These are phyloP conservation scores for Dipodascopsis uninucleata DNA, from an alignment of 805 yeast species.

Conservation along the genomic window DNA sequence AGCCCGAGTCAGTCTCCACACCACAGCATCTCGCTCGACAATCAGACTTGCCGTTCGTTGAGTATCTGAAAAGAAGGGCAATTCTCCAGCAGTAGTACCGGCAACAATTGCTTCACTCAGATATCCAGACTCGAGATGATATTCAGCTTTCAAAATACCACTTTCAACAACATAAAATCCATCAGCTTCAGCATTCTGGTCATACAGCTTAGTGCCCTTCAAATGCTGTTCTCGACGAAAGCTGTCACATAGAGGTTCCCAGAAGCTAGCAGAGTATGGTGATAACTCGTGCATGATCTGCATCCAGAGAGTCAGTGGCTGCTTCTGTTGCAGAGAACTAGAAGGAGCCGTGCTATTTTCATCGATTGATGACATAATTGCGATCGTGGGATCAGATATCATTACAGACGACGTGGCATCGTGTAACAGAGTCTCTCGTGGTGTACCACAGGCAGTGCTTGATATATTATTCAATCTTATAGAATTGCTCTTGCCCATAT, in stretches of 20 bases:
- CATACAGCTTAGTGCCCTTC: conserved; percentile 45
- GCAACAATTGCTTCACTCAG: conserved; percentile 54
- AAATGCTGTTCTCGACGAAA: conserved; percentile 51
- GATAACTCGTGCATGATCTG: conserved; percentile 63
- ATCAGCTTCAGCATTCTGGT: conserved; percentile 46
- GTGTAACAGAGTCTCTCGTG: conserved; percentile 14
- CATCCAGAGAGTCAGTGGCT: conserved; percentile 63
- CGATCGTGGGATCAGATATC: conserved; percentile 19
- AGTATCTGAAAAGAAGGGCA: conserved; percentile 39
- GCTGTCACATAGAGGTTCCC: conserved; percentile 59
- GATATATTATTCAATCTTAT: background rate
- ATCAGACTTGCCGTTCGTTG: conserved; percentile 44
- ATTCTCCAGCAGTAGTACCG: conserved; percentile 70
- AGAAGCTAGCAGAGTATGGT: conserved; percentile 48
- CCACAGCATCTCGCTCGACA: conserved; percentile 58
- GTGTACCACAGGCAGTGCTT: too few species aligned
- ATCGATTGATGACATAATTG: conserved; percentile 1
- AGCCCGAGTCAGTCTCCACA: conserved; percentile 62
- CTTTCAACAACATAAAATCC: conserved; percentile 60
- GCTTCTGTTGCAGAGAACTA: conserved; percentile 26
- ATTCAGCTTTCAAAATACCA: conserved; percentile 52
- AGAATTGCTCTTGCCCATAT: background rate
- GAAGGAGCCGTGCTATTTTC: conserved; percentile 1
- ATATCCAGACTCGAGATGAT: conserved; percentile 46
- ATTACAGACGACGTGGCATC: conserved; percentile 11